A percentile compares a stretch with the other conserved stretches of the same genome.
phyloP scores from a whole-genome alignment of 768 basidiomycete genomes.

The Amanita rimosa region DNA sequence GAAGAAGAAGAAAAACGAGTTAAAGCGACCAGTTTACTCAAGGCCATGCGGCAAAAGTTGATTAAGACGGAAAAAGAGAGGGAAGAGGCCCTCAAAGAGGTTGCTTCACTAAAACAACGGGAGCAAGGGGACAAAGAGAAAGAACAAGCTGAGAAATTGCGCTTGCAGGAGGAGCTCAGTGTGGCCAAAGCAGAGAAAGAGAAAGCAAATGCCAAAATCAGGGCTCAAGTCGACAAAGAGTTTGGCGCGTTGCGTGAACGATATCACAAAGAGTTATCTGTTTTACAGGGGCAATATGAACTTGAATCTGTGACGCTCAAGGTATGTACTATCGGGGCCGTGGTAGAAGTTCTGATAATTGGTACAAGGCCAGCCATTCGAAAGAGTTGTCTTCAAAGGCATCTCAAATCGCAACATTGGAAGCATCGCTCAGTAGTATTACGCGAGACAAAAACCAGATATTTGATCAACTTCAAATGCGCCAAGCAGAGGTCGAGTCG shows the following conservation, averaged over 20 bases:
- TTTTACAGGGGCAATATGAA: conserved; percentile 62
- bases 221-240: conserved; percentile 66
- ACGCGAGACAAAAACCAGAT: conserved; percentile 65
- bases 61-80: conserved; percentile 93
- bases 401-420: conserved; percentile 56
- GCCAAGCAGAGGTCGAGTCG: conserved; percentile 86
- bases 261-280: conserved; percentile 63
- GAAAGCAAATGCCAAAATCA: conserved; percentile 45
- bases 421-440: conserved; percentile 57
- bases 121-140: conserved; percentile 42
- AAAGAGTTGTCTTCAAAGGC: conserved; percentile 55
- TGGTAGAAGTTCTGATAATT: neutral
- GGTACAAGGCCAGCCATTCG: conserved; percentile 46
- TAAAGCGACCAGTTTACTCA: conserved; percentile 86
- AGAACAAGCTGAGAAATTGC: conserved; percentile 41
- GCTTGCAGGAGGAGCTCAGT: conserved; percentile 56
- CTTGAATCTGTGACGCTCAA: conserved; percentile 64
- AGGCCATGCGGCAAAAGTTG: conserved; percentile 94
- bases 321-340: conserved; percentile 27
- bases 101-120: conserved; percentile 36
- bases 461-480: conserved; percentile 80
- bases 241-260: conserved; percentile 45
- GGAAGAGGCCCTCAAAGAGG: conserved; percentile 65
- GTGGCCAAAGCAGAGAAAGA: conserved; percentile 50
- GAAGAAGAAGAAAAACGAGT: conserved; percentile 97